Conservation (phyloP, 192 early-diverging fungal species). For the Mortierella hygrophila region DNA sequence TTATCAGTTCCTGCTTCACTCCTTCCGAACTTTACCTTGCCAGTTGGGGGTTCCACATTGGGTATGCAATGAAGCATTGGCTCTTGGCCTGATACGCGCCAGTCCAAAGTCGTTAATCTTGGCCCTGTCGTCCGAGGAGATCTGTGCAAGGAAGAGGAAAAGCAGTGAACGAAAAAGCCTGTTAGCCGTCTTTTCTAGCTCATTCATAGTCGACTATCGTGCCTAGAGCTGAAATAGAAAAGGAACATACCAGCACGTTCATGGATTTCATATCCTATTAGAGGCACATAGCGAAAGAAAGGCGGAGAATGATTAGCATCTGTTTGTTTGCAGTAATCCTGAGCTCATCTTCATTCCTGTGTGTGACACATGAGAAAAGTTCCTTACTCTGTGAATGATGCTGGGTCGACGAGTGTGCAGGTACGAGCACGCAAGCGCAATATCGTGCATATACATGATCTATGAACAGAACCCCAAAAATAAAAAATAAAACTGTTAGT, state of each 20-base stretch:
- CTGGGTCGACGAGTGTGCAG: conserved; percentile 79
- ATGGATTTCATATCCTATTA: conserved; percentile 81
- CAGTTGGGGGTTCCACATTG: conserved; percentile 87
- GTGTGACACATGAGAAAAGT: not conserved
- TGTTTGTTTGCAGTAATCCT: not conserved
- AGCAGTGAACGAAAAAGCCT: not conserved
- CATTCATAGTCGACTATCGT: not conserved
- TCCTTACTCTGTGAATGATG: conserved; percentile 76
- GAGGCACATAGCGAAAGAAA: not conserved
- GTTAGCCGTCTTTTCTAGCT: not conserved
- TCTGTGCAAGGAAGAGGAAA: conserved; percentile 25
- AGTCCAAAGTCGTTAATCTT: conserved; percentile 89
- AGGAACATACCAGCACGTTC: conserved; percentile 72
- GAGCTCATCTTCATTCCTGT: not conserved
- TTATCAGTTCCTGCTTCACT: not conserved
- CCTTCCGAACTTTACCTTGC: conserved; percentile 60
- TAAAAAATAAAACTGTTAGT: not conserved
- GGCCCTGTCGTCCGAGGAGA: conserved; percentile 72
- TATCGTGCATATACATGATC: conserved; percentile 86
- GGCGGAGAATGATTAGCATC: not conserved
- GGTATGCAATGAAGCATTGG: conserved; percentile 78
- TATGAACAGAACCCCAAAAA: conserved; percentile 4
- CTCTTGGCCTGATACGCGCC: conserved; percentile 80
- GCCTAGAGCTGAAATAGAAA: not conserved
- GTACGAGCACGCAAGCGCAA: conserved; percentile 80